phyloP scores from a whole-genome alignment of 2,329 filamentous ascomycete genomes.

The Dactylellina leptospora region DNA sequence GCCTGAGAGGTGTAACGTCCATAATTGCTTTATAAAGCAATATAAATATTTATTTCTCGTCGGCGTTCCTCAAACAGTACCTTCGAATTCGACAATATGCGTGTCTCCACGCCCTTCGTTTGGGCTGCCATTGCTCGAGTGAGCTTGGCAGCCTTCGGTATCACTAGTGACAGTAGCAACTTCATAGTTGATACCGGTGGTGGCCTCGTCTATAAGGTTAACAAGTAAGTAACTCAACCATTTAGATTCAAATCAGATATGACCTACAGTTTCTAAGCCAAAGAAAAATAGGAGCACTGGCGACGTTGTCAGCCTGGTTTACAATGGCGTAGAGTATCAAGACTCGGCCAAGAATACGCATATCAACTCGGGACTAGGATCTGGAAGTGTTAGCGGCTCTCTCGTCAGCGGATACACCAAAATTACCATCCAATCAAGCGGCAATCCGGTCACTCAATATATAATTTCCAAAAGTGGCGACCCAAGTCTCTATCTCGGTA shows the following conservation, averaged over 20 bases:
- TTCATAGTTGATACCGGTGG: slow-evolving; percentile 45
- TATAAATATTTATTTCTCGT: no score
- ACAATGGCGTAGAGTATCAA: slow-evolving; percentile 44
- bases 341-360: slow-evolving; percentile 64
- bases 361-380: slow-evolving; percentile 69
- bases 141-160: slow-evolving; percentile 45
- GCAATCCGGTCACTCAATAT: slow-evolving; percentile 69
- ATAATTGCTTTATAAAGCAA: no score
- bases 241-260: not conserved
- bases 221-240: slow-evolving; percentile 20
- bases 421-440: slow-evolving; percentile 69
- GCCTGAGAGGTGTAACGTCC: no score
- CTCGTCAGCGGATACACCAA: slow-evolving; percentile 61
- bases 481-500: slow-evolving; percentile 70
- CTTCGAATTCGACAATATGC: slow-evolving; percentile 15
- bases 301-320: slow-evolving; percentile 46
- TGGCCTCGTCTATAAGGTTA: slow-evolving; percentile 44
- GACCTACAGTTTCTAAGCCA: no score
- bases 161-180: slow-evolving; percentile 33
- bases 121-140: slow-evolving; percentile 45
- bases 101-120: slow-evolving; percentile 37
- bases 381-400: slow-evolving; percentile 65
- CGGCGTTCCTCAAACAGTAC: not conserved
- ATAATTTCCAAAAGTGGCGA: slow-evolving; percentile 70
- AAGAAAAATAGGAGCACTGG: slow-evolving; percentile 35